phyloP scores from a whole-genome alignment of 192 early-diverging fungal genomes.

The Rhizophagus sp. region DNA sequence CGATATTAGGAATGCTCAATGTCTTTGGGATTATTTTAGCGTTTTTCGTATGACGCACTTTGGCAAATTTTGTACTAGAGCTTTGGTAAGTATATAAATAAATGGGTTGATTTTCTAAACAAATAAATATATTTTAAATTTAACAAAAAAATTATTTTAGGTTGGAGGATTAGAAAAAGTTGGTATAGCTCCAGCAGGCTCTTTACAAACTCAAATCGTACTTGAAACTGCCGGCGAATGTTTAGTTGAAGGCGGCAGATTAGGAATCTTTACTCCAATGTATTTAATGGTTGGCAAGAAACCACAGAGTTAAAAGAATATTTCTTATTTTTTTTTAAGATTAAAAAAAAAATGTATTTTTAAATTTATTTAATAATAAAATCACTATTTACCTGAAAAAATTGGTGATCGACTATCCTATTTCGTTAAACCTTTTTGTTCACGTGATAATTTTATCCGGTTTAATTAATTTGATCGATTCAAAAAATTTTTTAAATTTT shows the following conservation, averaged over 20 bases:
- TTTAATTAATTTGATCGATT: too few species aligned
- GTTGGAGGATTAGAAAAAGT: constrained; percentile 68
- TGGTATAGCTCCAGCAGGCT: constrained; percentile 84
- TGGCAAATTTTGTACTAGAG: constrained; percentile 75
- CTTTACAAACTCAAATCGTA: constrained; percentile 78
- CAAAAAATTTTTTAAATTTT: too few species aligned
- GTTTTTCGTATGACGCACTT: constrained; percentile 51
- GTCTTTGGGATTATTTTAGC: constrained; percentile 52
- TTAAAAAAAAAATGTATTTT: too few species aligned
- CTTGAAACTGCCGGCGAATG: constrained; percentile 80
- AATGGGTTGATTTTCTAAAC: too few species aligned
- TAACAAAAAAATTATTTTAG: not conserved
- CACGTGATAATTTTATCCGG: too few species aligned
- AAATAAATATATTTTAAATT: too few species aligned
- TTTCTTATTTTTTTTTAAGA: too few species aligned
- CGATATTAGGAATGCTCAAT: constrained; percentile 49
- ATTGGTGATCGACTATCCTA: too few species aligned
- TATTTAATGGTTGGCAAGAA: constrained; percentile 81
- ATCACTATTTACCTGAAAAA: too few species aligned
- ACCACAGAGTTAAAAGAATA: constrained; percentile 35
- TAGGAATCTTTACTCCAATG: constrained; percentile 94
- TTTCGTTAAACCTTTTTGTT: constrained; percentile 48
- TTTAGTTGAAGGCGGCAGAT: constrained; percentile 77
- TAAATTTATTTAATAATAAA: not conserved
- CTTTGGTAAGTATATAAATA: constrained; percentile 57